Conservation (phyloP, 257 asterid genomes). For the Oldenlandia corymbosa region DNA sequence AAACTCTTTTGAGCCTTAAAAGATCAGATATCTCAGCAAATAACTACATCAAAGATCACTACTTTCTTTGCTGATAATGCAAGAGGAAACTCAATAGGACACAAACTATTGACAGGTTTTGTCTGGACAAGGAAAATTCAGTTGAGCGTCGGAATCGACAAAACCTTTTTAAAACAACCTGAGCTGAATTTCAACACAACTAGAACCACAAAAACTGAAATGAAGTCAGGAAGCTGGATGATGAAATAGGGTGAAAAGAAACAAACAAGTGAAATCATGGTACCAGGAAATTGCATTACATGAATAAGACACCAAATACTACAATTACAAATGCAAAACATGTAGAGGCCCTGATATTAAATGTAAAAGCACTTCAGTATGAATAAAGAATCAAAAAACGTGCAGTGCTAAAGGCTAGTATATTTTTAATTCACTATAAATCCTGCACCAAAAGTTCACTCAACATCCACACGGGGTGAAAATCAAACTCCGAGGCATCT, state of each 20-base stretch:
- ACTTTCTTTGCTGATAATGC: background rate
- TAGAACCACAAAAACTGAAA: too few species aligned
- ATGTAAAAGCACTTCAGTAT: background rate
- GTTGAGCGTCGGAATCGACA: too few species aligned
- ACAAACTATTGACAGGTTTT: too few species aligned
- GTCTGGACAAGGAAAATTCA: too few species aligned
- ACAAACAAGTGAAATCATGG: too few species aligned
- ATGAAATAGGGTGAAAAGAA: too few species aligned
- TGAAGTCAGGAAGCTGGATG: too few species aligned
- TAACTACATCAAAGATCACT: constrained; percentile 3
- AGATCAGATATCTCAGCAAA: background rate
- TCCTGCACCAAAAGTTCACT: background rate
- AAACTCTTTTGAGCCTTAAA: background rate
- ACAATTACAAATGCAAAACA: background rate
- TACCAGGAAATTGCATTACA: background rate
- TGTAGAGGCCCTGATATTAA: background rate
- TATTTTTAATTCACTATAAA: background rate
- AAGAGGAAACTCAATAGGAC: too few species aligned
- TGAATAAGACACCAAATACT: background rate
- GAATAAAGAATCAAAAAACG: background rate
- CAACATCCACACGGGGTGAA: background rate
- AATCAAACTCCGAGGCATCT: background rate
- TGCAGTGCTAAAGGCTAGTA: constrained; percentile 12
- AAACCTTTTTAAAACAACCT: too few species aligned
- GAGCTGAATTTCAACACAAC: too few species aligned